phyloP scores from a whole-genome alignment of 495 filamentous ascomycete species.

The Pseudevernia furfuracea region DNA sequence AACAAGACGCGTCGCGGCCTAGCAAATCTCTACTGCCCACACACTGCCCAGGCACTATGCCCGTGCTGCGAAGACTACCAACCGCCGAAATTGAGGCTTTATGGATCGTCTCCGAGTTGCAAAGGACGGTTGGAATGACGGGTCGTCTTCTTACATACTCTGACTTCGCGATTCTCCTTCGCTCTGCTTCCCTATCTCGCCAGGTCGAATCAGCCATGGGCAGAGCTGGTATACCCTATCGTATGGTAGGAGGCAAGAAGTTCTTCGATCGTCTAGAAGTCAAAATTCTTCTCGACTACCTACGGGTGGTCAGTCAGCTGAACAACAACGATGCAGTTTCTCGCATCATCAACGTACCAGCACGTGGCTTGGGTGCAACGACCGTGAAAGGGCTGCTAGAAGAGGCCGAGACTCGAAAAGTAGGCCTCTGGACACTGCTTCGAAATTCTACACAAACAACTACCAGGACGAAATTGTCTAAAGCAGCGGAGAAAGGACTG shows the following conservation, averaged over 20 bases:
- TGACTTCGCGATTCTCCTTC: slow-evolving; percentile 80
- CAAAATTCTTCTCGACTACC: slow-evolving; percentile 81
- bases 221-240: slow-evolving; percentile 79
- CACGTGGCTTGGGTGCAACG: slow-evolving; percentile 72
- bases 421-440: slow-evolving; percentile 67
- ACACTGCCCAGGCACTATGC: slow-evolving; percentile 71
- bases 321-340: slow-evolving; percentile 81
- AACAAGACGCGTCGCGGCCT: slow-evolving; percentile 78
- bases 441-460: slow-evolving; percentile 57
- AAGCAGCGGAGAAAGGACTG: slow-evolving; percentile 57
- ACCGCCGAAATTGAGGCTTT: slow-evolving; percentile 66
- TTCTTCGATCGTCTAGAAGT: slow-evolving; percentile 94
- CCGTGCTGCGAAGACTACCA: slow-evolving; percentile 73
- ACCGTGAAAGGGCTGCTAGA: slow-evolving; percentile 67
- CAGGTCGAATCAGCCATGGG: slow-evolving; percentile 79
- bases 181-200: slow-evolving; percentile 75
- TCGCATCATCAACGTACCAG: slow-evolving; percentile 78
- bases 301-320: slow-evolving; percentile 77
- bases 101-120: slow-evolving; percentile 87
- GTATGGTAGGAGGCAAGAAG: slow-evolving; percentile 84
- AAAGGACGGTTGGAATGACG: slow-evolving; percentile 60
- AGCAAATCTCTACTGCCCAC: slow-evolving; percentile 72
- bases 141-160: slow-evolving; percentile 63
- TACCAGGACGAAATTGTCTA: slow-evolving; percentile 60
- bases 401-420: slow-evolving; percentile 56